Base-by-base conservation (phyloP, 2,329 filamentous ascomycete genomes). In the Capronia epimyces region DNA sequence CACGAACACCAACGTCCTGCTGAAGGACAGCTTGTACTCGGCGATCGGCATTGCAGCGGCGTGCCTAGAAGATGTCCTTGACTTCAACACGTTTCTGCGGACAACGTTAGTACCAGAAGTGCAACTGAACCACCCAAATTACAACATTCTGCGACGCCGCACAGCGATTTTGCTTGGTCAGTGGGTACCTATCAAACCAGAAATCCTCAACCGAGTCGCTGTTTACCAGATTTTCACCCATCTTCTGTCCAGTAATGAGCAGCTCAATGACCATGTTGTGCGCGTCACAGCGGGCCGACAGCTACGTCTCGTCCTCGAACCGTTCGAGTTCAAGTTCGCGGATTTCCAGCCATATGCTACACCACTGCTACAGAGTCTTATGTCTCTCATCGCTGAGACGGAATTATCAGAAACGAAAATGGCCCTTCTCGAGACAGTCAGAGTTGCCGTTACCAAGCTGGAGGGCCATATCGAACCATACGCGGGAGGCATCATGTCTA, bases 1-100 rank as follows among this genome's bases (percentile, higher is more conserved):
- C 3, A 71, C 80, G 9, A 82, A 82, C 54, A 75, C 76, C 36
- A 83, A 93, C 57, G 79, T 97, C 10, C 77, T 93, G 13, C 82
- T 87, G 53, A 97, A 96, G 66, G 93, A 98, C 66, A 91, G 91
- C 0, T 83, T 97, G 1, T 98, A 98, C 65, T 94, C 88, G 3
- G 89, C 91, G 9, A 84, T 98, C 71, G 90, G 91, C 2, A 76
- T 96, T 44, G 82, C 93, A 0, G 87, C 90, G 1, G 78, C 87
- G 1, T 83, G 90, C 32, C 73, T 97, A 13, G 77, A 84, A 52
- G 74, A 83, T 41, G 75, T 81, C 9, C 81, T 96, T 57, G 86
- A 97, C 67, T 97, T 97, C 69, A 86, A 94, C 64, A 67, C 76
- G 1, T 86, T 97, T 63, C 70, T 98, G 34, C 75, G 80, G 13